Evolutionary conservation across 257 asterid species (phyloP).

Genomic region (Jacaranda mimosifolia): DNA sequence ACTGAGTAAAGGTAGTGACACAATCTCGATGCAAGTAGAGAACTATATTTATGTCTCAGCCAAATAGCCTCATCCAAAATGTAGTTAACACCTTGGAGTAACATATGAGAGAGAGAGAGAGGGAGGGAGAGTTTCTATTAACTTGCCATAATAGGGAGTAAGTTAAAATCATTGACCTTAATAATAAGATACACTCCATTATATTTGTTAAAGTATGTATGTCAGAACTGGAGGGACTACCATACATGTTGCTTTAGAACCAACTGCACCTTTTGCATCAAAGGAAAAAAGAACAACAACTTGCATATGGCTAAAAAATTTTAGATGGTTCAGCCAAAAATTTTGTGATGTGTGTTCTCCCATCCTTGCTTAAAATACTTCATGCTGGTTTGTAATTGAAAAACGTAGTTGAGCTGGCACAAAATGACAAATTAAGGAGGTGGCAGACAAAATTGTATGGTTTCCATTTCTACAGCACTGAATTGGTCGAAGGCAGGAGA

Average conservation of each 20-base stretch:
- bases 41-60: slow-evolving; percentile 22
- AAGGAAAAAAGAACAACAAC: neutral
- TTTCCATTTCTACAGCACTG: no score
- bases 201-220: neutral
- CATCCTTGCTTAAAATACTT: neutral
- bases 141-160: slow-evolving; percentile 3
- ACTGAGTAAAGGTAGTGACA: slow-evolving; percentile 19
- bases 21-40: slow-evolving; percentile 19
- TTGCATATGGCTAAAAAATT: neutral
- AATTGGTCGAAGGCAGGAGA: no score
- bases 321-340: neutral
- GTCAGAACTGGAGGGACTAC: neutral
- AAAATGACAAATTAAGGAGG: no score
- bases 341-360: neutral
- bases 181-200: neutral
- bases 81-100: neutral
- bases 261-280: neutral
- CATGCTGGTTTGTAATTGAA: neutral
- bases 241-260: neutral
- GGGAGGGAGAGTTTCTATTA: slow-evolving; percentile 1
- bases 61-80: slow-evolving; percentile 1
- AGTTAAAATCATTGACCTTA: slow-evolving; percentile 9
- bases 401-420: no score
- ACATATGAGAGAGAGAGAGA: slow-evolving; percentile 9
- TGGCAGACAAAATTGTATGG: no score